These are phyloP conservation scores for Boletellus deceptivus DNA, from an alignment of 1,284 basidiomycete genomes.

Conservation along the genomic window DNA sequence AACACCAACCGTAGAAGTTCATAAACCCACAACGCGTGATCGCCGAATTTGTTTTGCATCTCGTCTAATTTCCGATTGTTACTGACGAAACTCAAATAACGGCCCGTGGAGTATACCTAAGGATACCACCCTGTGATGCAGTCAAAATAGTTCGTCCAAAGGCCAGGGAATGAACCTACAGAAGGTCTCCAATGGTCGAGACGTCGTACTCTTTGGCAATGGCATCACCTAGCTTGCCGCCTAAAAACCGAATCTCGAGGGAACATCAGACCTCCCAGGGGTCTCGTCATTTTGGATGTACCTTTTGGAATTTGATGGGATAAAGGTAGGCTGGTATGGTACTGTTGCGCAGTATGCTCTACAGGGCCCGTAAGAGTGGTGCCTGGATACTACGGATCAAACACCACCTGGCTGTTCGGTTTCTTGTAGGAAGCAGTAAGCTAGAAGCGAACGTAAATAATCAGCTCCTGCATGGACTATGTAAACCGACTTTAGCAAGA, in stretches of 20 bases:
- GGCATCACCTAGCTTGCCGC: constrained; percentile 90
- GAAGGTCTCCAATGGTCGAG: constrained; percentile 84
- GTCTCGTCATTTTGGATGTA: constrained; percentile 27
- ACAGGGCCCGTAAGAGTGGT: not conserved
- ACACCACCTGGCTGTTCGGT: constrained; percentile 73
- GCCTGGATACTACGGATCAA: not conserved
- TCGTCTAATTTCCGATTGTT: constrained; percentile 48
- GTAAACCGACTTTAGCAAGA: constrained; percentile 74
- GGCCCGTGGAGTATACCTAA: constrained; percentile 38
- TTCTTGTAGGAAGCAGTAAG: constrained; percentile 89
- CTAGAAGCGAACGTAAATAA: constrained; percentile 38
- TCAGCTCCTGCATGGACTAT: not conserved
- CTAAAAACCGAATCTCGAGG: constrained; percentile 85
- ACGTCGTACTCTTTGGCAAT: constrained; percentile 87
- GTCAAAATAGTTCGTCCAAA: not conserved
- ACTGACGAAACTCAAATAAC: not conserved
- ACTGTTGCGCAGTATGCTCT: constrained; percentile 78
- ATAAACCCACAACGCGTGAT: constrained; percentile 88
- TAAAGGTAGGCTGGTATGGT: constrained; percentile 81
- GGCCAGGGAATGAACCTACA: constrained; percentile 48
- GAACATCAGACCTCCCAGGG: not conserved
- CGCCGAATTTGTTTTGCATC: constrained; percentile 82
- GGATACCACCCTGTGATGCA: constrained; percentile 40
- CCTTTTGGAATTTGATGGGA: constrained; percentile 87
- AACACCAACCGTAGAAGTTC: constrained; percentile 66